These are phyloP conservation scores for Farysia itapuensis DNA, from an alignment of 1,284 basidiomycete species.

Conservation along the genomic window DNA sequence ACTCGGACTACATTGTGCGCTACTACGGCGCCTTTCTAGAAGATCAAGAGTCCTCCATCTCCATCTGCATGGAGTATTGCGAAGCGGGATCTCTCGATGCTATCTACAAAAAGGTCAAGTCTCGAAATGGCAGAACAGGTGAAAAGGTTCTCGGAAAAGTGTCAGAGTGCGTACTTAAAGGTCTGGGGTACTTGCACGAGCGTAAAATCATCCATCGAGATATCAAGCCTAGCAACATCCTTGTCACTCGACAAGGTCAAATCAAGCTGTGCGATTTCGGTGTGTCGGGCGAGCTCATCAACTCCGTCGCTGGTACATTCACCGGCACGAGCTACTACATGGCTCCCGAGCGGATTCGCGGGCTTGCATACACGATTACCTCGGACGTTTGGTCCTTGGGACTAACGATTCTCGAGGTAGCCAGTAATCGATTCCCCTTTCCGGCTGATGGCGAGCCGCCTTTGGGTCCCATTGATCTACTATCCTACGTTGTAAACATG, in stretches of 20 bases:
- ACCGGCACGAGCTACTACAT: conserved; percentile 97
- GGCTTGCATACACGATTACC: conserved; percentile 84
- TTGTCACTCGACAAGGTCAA: conserved; percentile 79
- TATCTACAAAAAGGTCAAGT: conserved; percentile 80
- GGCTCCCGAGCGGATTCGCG: conserved; percentile 94
- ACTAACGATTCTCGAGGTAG: conserved; percentile 86
- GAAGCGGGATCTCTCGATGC: conserved; percentile 82
- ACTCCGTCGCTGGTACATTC: conserved; percentile 88
- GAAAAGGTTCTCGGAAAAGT: conserved; percentile 91
- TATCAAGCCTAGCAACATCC: conserved; percentile 95
- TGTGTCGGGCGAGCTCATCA: conserved; percentile 89
- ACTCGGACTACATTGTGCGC: conserved; percentile 83
- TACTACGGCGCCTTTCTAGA: conserved; percentile 96
- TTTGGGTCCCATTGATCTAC: conserved; percentile 82
- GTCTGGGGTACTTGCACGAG: conserved; percentile 86
- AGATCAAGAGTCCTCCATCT: conserved; percentile 86
- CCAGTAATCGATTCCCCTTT: conserved; percentile 93
- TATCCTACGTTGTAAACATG: conserved; percentile 86
- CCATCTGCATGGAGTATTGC: conserved; percentile 91
- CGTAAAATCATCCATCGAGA: conserved; percentile 92
- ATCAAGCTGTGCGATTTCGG: conserved; percentile 96
- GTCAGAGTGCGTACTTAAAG: conserved; percentile 86
- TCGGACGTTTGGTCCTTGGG: conserved; percentile 99
- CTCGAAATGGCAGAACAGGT: conserved; percentile 74
- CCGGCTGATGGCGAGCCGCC: conserved; percentile 72